Conservation (phyloP, 257 asterid genomes). For the Datura wrightii region DNA sequence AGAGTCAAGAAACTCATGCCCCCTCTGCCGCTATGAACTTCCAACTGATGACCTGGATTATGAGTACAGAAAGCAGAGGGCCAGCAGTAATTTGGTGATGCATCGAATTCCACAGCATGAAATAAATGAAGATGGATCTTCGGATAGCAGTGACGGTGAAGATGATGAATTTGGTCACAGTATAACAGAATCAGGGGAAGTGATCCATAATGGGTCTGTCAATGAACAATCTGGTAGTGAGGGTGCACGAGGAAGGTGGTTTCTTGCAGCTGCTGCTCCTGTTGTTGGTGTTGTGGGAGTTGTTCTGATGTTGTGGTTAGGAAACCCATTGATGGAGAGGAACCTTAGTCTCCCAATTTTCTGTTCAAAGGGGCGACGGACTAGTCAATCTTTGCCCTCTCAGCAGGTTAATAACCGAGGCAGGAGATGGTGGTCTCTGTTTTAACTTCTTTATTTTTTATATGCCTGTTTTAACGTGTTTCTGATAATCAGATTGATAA, state of each 20-base stretch:
- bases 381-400: constrained; percentile 29
- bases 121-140: constrained; percentile 45
- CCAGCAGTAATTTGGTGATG: constrained; percentile 33
- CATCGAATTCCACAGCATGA: constrained; percentile 43
- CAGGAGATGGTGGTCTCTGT: constrained; percentile 75
- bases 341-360: constrained; percentile 40
- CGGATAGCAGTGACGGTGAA: constrained; percentile 45
- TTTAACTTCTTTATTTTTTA: constrained; percentile 40
- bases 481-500: background rate
- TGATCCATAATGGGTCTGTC: constrained; percentile 35
- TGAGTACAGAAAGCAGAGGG: constrained; percentile 58
- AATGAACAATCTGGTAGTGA: constrained; percentile 34
- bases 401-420: constrained; percentile 49
- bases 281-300: constrained; percentile 68
- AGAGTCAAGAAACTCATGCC: constrained; percentile 83
- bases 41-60: constrained; percentile 88
- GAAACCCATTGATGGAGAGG: constrained; percentile 53
- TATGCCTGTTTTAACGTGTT: background rate
- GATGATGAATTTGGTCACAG: constrained; percentile 34
- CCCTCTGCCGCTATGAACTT: constrained; percentile 90
- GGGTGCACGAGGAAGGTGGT: constrained; percentile 59
- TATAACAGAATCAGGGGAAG: constrained; percentile 35
- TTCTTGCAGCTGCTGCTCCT: constrained; percentile 71
- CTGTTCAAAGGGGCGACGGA: constrained; percentile 27
- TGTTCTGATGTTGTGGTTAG: constrained; percentile 66